Base-by-base conservation (phyloP, 2,329 filamentous ascomycete species). In the Penicillium sp. region DNA sequence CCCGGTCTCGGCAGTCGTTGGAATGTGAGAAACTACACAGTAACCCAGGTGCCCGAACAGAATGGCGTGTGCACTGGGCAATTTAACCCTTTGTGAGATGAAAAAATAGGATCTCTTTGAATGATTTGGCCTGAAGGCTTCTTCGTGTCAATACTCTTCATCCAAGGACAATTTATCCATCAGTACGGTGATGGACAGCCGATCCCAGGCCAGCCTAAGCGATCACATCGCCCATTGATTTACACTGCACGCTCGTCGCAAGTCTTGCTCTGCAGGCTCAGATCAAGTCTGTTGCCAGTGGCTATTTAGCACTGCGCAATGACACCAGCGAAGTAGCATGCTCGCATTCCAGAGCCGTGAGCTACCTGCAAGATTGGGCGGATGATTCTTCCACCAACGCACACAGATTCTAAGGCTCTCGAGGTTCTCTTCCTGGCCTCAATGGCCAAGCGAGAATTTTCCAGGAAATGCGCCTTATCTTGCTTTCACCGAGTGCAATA, bases 291-390 rank as follows among this genome's bases (percentile, higher is more conserved):
- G 27, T 32, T 4, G 8, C 28, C 23, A 2, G 23, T 27, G 20
- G 37, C 27, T 13, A 39, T 41, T 24, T 24, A 23, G 24, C 33
- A 47, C 23, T 18, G 31, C 8, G 12, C n/a, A 42, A 44, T 35
- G 29, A 39, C 35, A 44, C 3, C 31, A 41, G 29, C 32, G 41
- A 8, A 44, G 42, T 42, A 38, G 37, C 27, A 52, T 35, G 31
- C 41, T 25, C 23, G 9, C 50, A 48, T 47, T 46, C 38, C 38
- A 53, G 13, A 24, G 6, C 20, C 15, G 18, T 29, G 29, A 29
- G n/a, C 23, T 35, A 23, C 37, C 41, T 29, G 10, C 39, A 24
- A 20, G n/a, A 48, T 33, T 39, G n/a, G 33, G 20, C 29, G 42
- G 35, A 23, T 18, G 35, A 27, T 6, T 13, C n/a, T 44, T 29